Evolutionary conservation across 164 flowering plant species (phyloP).

Genomic region (Houttuynia cordata): DNA sequence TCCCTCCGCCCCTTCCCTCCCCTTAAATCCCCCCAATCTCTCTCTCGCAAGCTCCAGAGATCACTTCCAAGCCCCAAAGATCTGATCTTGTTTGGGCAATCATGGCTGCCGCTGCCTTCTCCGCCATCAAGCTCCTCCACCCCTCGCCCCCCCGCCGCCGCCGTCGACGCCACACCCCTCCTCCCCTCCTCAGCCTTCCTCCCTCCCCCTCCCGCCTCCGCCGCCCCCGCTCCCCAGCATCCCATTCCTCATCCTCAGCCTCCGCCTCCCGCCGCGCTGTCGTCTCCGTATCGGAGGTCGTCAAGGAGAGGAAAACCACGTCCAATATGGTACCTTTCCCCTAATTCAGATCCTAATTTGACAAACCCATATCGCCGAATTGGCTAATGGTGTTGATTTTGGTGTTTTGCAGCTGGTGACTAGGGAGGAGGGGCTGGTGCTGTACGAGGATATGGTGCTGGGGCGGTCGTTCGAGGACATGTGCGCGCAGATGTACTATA

Average conservation of each 20-base stretch:
- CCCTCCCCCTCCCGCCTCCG: constrained; percentile 12
- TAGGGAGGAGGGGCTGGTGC: constrained; percentile 61
- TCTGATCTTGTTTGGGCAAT: not conserved
- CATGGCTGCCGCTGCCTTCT: constrained; percentile 27
- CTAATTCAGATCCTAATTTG: too few species aligned
- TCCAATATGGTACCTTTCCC: constrained; percentile 3
- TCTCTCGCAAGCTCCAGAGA: not conserved
- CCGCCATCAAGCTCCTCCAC: constrained; percentile 20
- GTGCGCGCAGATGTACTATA: constrained; percentile 98
- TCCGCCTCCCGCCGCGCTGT: constrained; percentile 24
- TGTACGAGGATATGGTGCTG: constrained; percentile 74
- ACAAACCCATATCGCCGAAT: not conserved
- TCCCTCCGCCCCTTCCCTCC: constrained; percentile 24
- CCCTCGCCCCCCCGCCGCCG: constrained; percentile 20
- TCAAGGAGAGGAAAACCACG: constrained; percentile 53
- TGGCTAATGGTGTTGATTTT: not conserved
- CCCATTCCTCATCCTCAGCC: constrained; percentile 2
- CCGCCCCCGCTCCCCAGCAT: constrained; percentile 1
- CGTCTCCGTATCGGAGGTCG: constrained; percentile 50
- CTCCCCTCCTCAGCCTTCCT: constrained; percentile 17
- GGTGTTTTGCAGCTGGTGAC: constrained; percentile 47
- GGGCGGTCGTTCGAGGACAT: constrained; percentile 88
- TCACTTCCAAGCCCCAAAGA: constrained; percentile 1
- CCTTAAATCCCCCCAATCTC: not conserved
- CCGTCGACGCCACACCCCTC: constrained; percentile 12